Base-by-base conservation (phyloP, 768 basidiomycete species). In the Collybia sordida region DNA sequence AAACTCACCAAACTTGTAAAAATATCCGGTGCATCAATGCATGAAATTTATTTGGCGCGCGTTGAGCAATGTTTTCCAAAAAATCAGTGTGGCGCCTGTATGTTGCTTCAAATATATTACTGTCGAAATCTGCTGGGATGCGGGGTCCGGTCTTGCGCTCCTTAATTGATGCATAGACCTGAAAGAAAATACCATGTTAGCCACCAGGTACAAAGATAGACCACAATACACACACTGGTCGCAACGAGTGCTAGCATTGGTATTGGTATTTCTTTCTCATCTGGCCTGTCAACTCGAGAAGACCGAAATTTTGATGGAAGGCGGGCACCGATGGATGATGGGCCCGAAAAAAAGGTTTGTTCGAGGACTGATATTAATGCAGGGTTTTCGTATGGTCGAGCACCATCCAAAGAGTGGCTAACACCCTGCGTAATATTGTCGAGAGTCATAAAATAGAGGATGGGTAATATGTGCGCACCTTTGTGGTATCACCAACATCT, bases 231-330 rank as follows among this genome's bases (percentile, higher is more conserved):
- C 21, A 48, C 47, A 24, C 47, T 21, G 7, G 37, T 41, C 18
- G 38, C 47, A n/a, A 40, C 25, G 21, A 14, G 38, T 14, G 47
- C 47, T 24, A 48, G 47, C 47, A 48, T 48, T 21, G 38, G 40
- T 31, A 49, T 42, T 5, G 48, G 48, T 11, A 49, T 17, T 28
- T 42, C 48, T 19, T 42, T 49, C 40, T 49, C 40, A 19, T 49
- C 40, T 9, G 48, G 18, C 31, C 17, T 49, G n/a, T 49, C 48
- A 25, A 8, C 17, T 15, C 17, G 25, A 4, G 48, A 49, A n/a
- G 40, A 49, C 18, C 42, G 41, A 41, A 49, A 42, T 31, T 49
- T 49, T n/a, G 23, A 42, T 18, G 40, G 48, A 35, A 49, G 48
- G 6, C 31, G 48, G 17, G 38, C 40, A 22, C 48, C 40, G 15